Conservation (phyloP, 2,329 filamentous ascomycete genomes). For the Setomelanomma holmii region DNA sequence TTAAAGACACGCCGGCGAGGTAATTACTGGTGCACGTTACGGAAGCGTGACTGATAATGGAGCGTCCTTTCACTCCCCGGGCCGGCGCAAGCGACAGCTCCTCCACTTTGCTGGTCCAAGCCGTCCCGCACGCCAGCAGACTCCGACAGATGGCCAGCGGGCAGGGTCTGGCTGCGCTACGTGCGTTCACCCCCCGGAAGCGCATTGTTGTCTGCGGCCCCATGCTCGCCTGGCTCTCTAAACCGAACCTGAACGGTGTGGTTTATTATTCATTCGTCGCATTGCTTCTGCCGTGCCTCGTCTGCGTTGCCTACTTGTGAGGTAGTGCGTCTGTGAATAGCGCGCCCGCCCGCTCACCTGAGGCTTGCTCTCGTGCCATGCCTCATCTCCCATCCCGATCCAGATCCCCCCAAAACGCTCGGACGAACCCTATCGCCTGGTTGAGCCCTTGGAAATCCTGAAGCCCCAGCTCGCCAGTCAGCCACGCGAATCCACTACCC, state of each 20-base stretch:
- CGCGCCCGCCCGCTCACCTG: constrained; percentile 46
- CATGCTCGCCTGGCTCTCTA: constrained; percentile 39
- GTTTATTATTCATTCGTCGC: constrained; percentile 46
- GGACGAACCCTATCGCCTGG: constrained; percentile 52
- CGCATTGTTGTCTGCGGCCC: constrained; percentile 44
- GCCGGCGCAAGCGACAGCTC: constrained; percentile 47
- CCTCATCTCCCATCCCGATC: constrained; percentile 48
- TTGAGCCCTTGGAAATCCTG: constrained; percentile 41
- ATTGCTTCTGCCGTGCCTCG: constrained; percentile 50
- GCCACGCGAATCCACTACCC: constrained; percentile 52
- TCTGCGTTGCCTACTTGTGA: constrained; percentile 48
- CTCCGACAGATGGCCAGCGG: constrained; percentile 41
- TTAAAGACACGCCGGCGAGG: constrained; percentile 10
- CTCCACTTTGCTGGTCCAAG: constrained; percentile 48
- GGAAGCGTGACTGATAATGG: constrained; percentile 17
- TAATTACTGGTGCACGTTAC: constrained; percentile 13
- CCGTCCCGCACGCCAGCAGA: constrained; percentile 49
- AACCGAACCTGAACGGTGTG: constrained; percentile 46
- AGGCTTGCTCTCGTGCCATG: constrained; percentile 44
- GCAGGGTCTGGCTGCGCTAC: constrained; percentile 44
- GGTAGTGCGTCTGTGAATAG: constrained; percentile 46
- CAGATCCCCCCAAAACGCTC: constrained; percentile 49
- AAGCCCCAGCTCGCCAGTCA: constrained; percentile 49
- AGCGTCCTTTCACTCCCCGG: constrained; percentile 28
- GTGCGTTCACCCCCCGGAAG: constrained; percentile 40